Evolutionary conservation across 2,329 filamentous ascomycete species (phyloP).

Genomic region (Akanthomyces lecanii): DNA sequence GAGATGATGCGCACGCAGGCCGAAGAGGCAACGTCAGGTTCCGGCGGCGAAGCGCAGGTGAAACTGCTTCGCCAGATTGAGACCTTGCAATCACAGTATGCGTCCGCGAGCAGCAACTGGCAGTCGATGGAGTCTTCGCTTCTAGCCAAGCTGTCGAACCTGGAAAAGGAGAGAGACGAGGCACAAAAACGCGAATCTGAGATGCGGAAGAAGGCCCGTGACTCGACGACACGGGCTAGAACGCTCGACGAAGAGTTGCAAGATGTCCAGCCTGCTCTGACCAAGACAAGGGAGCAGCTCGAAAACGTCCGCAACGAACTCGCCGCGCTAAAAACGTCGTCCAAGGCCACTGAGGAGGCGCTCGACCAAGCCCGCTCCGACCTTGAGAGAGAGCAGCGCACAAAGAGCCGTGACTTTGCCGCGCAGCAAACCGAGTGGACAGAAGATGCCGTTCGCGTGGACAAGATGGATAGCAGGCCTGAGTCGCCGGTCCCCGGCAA

Average conservation of each 20-base stretch:
- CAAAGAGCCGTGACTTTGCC: slow-evolving; percentile 28
- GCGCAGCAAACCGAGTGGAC: slow-evolving; percentile 45
- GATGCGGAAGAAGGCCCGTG: slow-evolving; percentile 81
- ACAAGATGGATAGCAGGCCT: slow-evolving; percentile 44
- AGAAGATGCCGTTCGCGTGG: slow-evolving; percentile 43
- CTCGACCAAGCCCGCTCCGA: slow-evolving; percentile 52
- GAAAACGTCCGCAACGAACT: slow-evolving; percentile 55
- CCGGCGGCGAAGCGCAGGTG: slow-evolving; percentile 75
- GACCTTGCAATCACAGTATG: slow-evolving; percentile 91
- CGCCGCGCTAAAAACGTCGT: slow-evolving; percentile 58
- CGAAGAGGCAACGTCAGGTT: slow-evolving; percentile 84
- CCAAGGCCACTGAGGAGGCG: slow-evolving; percentile 62
- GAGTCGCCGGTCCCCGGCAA: slow-evolving; percentile 49
- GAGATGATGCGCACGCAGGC: slow-evolving; percentile 80
- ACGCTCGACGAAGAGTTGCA: slow-evolving; percentile 81
- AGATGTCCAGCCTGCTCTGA: slow-evolving; percentile 58
- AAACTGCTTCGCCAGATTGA: slow-evolving; percentile 93
- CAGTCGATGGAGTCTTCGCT: slow-evolving; percentile 89
- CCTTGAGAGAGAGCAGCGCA: slow-evolving; percentile 45
- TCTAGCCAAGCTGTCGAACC: slow-evolving; percentile 65
- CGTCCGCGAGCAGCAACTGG: slow-evolving; percentile 94
- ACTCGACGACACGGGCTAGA: slow-evolving; percentile 65
- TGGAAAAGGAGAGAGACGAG: slow-evolving; percentile 92
- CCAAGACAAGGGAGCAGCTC: slow-evolving; percentile 61
- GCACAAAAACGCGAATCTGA: slow-evolving; percentile 78